phyloP scores from a whole-genome alignment of 2,329 filamentous ascomycete genomes.

The Trichoderma simmonsii region DNA sequence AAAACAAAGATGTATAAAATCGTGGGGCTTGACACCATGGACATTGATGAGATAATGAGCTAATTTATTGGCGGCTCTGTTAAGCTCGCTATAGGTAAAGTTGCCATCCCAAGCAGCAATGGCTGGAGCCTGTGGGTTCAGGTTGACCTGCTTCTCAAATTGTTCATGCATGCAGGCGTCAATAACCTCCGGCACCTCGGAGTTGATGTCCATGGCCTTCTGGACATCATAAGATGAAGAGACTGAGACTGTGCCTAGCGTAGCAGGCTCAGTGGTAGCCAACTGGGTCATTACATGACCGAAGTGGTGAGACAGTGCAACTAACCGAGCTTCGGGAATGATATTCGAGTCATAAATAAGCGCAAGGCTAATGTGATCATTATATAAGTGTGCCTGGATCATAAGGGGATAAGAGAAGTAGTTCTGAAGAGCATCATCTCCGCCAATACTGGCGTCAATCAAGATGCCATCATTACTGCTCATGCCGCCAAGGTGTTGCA shows the following conservation, averaged over 20 bases:
- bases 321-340: background rate
- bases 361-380: background rate
- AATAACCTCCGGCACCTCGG: background rate
- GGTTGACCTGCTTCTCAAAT: background rate
- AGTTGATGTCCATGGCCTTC: background rate
- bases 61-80: background rate
- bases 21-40: background rate
- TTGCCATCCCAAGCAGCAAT: conserved; percentile 11
- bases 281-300: conserved; percentile 8
- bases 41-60: background rate
- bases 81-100: background rate
- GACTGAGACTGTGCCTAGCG: background rate
- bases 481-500: background rate
- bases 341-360: conserved; percentile 5
- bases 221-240: background rate
- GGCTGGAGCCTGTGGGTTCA: background rate
- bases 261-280: background rate
- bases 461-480: background rate
- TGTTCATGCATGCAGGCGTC: background rate
- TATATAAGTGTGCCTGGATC: conserved; percentile 9
- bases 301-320: conserved; percentile 10
- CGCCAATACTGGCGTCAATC: background rate
- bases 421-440: background rate
- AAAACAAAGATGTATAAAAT: conserved; percentile 7
- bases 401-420: conserved; percentile 17